phyloP scores from a whole-genome alignment of 176 grass and related monocot species.

The Microstegium vimineum region DNA sequence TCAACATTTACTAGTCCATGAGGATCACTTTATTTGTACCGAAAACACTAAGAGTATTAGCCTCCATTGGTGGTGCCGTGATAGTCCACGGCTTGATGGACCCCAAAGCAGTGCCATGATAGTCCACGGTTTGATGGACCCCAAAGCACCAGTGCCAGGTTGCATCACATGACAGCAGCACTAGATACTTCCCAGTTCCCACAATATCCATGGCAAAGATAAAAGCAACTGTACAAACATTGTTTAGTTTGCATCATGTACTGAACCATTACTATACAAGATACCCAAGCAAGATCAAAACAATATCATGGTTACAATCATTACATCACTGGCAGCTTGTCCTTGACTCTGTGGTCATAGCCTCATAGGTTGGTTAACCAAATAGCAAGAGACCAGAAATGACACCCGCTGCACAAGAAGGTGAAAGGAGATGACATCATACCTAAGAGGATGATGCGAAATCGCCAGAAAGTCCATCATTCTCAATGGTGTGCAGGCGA shows the following conservation, averaged over 20 bases:
- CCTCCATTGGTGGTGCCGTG: no score
- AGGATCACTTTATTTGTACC: no score
- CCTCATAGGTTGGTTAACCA: not conserved
- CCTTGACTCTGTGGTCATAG: not conserved
- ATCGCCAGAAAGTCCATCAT: conserved; percentile 8
- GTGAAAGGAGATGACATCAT: not conserved
- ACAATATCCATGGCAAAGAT: not conserved
- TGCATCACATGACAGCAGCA: not conserved
- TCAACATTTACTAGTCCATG: no score
- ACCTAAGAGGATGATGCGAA: conserved; percentile 34
- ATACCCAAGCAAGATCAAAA: not conserved
- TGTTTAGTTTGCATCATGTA: not conserved
- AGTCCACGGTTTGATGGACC: not conserved
- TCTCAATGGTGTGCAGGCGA: conserved; percentile 19
- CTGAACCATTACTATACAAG: not conserved
- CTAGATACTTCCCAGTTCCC: not conserved
- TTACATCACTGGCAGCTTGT: not conserved
- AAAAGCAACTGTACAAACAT: not conserved
- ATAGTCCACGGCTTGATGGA: no score
- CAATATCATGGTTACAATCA: not conserved
- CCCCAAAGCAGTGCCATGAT: no score
- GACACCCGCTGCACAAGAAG: not conserved
- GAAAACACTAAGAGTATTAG: no score
- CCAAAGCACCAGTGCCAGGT: not conserved
- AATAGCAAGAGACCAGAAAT: conserved; percentile 8